phyloP scores from a whole-genome alignment of 331 rosid genomes.

The Acacia pycnantha region DNA sequence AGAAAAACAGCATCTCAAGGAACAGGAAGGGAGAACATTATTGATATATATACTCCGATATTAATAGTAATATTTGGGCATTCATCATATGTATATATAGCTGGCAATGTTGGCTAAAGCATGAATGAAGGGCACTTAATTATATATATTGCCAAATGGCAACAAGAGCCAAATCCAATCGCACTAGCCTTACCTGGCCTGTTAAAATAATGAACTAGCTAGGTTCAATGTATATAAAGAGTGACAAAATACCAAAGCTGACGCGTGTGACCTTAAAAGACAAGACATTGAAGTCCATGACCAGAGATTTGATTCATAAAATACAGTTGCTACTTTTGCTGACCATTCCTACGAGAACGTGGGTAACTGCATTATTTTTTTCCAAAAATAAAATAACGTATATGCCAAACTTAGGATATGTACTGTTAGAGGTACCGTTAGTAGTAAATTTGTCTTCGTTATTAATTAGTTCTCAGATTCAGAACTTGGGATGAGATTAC shows the following conservation, averaged over 20 bases:
- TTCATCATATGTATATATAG: not conserved
- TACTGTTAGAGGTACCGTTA: constrained; percentile 1
- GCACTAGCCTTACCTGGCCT: not conserved
- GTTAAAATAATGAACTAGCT: constrained; percentile 2
- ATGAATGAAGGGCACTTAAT: not conserved
- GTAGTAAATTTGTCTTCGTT: not conserved
- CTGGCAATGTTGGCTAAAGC: constrained; percentile 26
- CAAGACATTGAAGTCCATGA: not conserved
- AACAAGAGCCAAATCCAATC: not conserved
- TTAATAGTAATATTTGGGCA: not conserved
- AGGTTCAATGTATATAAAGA: constrained; percentile 21
- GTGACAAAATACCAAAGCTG: not conserved
- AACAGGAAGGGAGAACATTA: constrained; percentile 12
- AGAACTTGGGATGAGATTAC: constrained; percentile 1
- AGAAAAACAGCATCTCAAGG: constrained; percentile 39
- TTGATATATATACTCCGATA: not conserved
- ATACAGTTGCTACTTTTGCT: not conserved
- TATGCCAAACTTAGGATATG: constrained; percentile 20
- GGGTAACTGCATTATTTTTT: constrained; percentile 2
- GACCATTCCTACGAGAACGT: constrained; percentile 20
- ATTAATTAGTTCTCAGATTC: not conserved
- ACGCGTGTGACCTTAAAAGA: not conserved
- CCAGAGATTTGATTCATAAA: not conserved
- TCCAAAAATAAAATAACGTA: not conserved
- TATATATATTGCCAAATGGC: not conserved